These are phyloP conservation scores for Dactylellina haptotyla DNA, from an alignment of 2,329 filamentous ascomycete genomes.

Conservation along the genomic window DNA sequence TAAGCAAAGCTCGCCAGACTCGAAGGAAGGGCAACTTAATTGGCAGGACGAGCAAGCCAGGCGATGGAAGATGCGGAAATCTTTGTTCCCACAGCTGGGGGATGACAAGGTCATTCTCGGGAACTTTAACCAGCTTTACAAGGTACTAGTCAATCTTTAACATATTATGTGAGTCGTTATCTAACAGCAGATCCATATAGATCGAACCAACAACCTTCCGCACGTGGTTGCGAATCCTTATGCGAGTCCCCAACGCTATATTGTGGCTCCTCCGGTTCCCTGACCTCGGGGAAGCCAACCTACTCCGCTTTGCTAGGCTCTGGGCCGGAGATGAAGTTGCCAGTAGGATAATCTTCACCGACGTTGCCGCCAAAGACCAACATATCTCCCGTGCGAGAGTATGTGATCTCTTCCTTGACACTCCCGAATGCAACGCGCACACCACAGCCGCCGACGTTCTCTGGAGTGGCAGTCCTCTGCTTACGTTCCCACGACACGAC, in stretches of 20 bases:
- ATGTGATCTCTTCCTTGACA: slow-evolving; percentile 95
- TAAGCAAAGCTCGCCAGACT: slow-evolving; percentile 83
- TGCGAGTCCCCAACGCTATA: slow-evolving; percentile 83
- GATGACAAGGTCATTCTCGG: slow-evolving; percentile 91
- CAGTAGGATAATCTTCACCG: slow-evolving; percentile 88
- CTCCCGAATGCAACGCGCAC: slow-evolving; percentile 96
- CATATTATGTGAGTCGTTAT: background rate
- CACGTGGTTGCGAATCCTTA: slow-evolving; percentile 91
- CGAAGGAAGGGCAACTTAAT: slow-evolving; percentile 71
- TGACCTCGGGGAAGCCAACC: slow-evolving; percentile 86
- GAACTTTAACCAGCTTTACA: slow-evolving; percentile 99
- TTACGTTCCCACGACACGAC: slow-evolving; percentile 88
- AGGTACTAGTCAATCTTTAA: slow-evolving; percentile 69
- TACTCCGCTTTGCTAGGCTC: slow-evolving; percentile 78
- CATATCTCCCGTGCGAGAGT: slow-evolving; percentile 92
- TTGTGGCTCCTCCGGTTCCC: slow-evolving; percentile 98
- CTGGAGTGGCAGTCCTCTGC: slow-evolving; percentile 92
- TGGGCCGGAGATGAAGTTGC: slow-evolving; percentile 91
- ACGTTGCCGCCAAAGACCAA: slow-evolving; percentile 92
- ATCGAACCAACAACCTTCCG: slow-evolving; percentile 97
- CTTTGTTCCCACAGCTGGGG: slow-evolving; percentile 82
- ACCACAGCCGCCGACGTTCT: slow-evolving; percentile 96
- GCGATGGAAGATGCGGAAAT: slow-evolving; percentile 91
- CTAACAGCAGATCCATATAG: slow-evolving; percentile 63
- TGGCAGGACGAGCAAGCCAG: slow-evolving; percentile 86